Base-by-base conservation (phyloP, 306 rosid species). In the Hippophae rhamnoides region DNA sequence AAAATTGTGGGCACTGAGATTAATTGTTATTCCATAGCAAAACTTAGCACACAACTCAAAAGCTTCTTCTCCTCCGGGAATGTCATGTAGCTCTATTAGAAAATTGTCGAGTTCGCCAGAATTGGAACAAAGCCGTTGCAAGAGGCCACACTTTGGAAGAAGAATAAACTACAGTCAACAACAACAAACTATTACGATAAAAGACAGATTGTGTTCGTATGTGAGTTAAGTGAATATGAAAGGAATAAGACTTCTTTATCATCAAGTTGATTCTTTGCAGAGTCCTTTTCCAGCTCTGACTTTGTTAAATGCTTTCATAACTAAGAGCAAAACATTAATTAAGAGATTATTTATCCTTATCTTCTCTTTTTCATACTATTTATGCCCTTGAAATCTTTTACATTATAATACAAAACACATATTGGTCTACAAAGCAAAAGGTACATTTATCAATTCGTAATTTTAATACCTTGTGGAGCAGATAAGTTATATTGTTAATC, bases 31-130 rank as follows among this genome's bases (percentile, higher is more conserved):
- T 60, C 96, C 99, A 41, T 92, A 92, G 62, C 99, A 88, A 56
- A 83, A 92, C 75, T 92, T 92, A 14, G 96, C 83, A 61, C 93
- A 92, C 13, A 85, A 76, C 64, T 92, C 99, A 58, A 92, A 92
- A 68, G 84, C 95, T 5, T 82, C 82, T 80, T 84, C 78, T 11
- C 90, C 97, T 57, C 97, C 95, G 0, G 97, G 95, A 69, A 85
- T 77, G 23, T 92, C 95, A 57, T 88, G 84, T 56, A 92, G 90
- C 70, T 88, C 95, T 42, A 86, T 65, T 46, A 68, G 79, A 63
- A 74, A 62, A 50, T 66, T 68, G 52, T 80, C 78, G 10, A 74
- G 3, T 4, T 82, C 80, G 10, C 81, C 84, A 78, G 75, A 76
- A 55, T 80, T 31, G 11, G 86, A 71, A 75, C 85, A 88, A 60